Evolutionary conservation across 2,329 filamentous ascomycete species (phyloP).

Genomic region (Ophiosphaerella korrae): DNA sequence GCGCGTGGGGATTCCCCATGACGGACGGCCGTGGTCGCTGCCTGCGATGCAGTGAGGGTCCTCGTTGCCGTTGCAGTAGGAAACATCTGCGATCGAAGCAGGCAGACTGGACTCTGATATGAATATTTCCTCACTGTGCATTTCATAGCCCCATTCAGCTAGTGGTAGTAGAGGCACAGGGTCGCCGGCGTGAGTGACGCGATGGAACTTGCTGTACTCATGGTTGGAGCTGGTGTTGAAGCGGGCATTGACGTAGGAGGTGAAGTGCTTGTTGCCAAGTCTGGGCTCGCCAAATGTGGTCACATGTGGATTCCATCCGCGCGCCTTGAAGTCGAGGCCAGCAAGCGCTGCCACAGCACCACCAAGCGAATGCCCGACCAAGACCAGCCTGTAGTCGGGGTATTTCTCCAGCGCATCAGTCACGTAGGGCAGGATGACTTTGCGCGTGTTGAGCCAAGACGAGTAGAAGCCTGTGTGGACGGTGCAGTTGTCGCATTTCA

Average conservation of each 20-base stretch:
- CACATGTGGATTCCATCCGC: conserved; percentile 76
- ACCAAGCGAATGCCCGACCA: conserved; percentile 90
- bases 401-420: conserved; percentile 63
- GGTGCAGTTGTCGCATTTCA: conserved; percentile 81
- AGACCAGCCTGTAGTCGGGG: conserved; percentile 72
- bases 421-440: conserved; percentile 70
- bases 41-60: conserved; percentile 75
- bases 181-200: conserved; percentile 85
- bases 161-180: conserved; percentile 88
- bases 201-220: conserved; percentile 61
- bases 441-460: conserved; percentile 79
- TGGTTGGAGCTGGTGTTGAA: conserved; percentile 48
- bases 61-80: conserved; percentile 70
- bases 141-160: conserved; percentile 82
- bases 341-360: conserved; percentile 90
- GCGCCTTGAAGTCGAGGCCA: conserved; percentile 75
- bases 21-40: conserved; percentile 42
- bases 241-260: conserved; percentile 58
- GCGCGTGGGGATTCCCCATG: conserved; percentile 54
- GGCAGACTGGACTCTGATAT: conserved; percentile 75
- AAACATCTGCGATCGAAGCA: conserved; percentile 71
- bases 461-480: conserved; percentile 89
- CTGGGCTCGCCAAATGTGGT: conserved; percentile 93
- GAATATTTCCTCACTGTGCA: conserved; percentile 87
- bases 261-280: conserved; percentile 61